These are phyloP conservation scores for Aurantiochytrium sp. DNA, from an alignment of 108 stramenopile species.

Conservation along the genomic window DNA sequence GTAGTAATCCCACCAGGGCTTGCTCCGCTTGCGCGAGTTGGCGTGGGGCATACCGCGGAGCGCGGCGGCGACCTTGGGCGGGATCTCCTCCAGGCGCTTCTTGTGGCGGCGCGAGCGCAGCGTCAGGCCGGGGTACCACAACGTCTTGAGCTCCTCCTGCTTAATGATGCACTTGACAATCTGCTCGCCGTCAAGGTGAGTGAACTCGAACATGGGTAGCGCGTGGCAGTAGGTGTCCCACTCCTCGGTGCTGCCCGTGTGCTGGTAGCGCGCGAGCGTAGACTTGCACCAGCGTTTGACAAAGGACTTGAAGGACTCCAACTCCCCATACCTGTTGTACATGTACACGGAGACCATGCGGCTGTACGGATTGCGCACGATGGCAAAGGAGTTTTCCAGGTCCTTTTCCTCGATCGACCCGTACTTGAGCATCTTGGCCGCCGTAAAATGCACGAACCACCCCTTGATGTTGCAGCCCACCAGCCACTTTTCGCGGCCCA, in stretches of 20 bases:
- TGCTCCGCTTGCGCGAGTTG: not conserved
- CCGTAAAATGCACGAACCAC: slow-evolving; percentile 65
- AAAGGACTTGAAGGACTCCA: slow-evolving; percentile 55
- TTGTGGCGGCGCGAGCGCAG: not conserved
- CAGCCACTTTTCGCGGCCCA: slow-evolving; percentile 53
- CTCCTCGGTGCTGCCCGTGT: slow-evolving; percentile 58
- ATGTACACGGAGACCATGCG: slow-evolving; percentile 66
- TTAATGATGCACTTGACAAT: slow-evolving; percentile 59
- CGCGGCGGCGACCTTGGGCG: not conserved
- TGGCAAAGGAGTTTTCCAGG: slow-evolving; percentile 52
- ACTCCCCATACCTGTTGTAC: slow-evolving; percentile 58
- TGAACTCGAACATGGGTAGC: slow-evolving; percentile 61
- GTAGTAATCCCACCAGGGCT: slow-evolving; percentile 57
- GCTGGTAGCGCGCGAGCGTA: slow-evolving; percentile 40
- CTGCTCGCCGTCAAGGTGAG: slow-evolving; percentile 55
- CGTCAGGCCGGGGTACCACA: not conserved
- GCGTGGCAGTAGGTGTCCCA: slow-evolving; percentile 64
- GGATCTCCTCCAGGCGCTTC: slow-evolving; percentile 7
- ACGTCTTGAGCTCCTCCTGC: slow-evolving; percentile 54
- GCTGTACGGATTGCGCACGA: slow-evolving; percentile 63
- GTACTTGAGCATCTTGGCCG: slow-evolving; percentile 55
- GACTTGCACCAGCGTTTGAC: slow-evolving; percentile 42
- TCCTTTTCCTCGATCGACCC: slow-evolving; percentile 54
- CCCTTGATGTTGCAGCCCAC: slow-evolving; percentile 59
- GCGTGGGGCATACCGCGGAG: not conserved